phyloP scores from a whole-genome alignment of 352 stramenopile genomes.

The Blastocystis hominis region DNA sequence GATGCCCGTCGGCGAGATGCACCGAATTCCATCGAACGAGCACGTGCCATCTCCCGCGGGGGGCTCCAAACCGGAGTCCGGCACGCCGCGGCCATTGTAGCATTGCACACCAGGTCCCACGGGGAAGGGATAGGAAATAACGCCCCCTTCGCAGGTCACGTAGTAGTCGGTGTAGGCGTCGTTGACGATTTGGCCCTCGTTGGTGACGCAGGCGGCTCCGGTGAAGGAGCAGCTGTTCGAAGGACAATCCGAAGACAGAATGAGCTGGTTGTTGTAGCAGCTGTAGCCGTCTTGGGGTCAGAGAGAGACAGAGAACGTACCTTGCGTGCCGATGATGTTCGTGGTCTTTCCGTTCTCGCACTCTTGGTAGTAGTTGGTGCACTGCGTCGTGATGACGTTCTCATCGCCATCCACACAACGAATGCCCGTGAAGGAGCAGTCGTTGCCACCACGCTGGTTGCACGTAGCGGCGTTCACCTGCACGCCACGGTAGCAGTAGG shows the following conservation, averaged over 20 bases:
- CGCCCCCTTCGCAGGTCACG: neutral
- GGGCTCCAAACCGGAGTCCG: neutral
- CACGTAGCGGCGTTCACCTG: constrained; percentile 31
- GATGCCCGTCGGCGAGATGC: neutral
- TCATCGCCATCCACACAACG: constrained; percentile 48
- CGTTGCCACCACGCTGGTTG: constrained; percentile 15
- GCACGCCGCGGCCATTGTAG: constrained; percentile 31
- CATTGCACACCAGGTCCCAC: constrained; percentile 49
- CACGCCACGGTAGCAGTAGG: constrained; percentile 43
- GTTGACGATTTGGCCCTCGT: neutral
- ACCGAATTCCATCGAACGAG: constrained; percentile 52
- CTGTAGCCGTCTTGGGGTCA: neutral
- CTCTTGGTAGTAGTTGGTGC: constrained; percentile 39
- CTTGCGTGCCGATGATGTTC: neutral
- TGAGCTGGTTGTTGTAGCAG: constrained; percentile 6
- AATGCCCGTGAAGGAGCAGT: constrained; percentile 47
- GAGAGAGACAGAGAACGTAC: neutral
- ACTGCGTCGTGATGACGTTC: constrained; percentile 36
- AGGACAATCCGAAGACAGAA: constrained; percentile 34
- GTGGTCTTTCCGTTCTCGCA: neutral
- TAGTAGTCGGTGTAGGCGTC: constrained; percentile 55
- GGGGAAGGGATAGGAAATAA: constrained; percentile 31
- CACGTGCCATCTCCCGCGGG: neutral
- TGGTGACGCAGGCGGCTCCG: constrained; percentile 31
- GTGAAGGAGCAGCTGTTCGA: neutral